A percentile compares a stretch with the other conserved stretches of the same genome.
These are phyloP conservation scores for Komagataella phaffii DNA, from an alignment of 805 yeast genomes.

Conservation along the genomic window DNA sequence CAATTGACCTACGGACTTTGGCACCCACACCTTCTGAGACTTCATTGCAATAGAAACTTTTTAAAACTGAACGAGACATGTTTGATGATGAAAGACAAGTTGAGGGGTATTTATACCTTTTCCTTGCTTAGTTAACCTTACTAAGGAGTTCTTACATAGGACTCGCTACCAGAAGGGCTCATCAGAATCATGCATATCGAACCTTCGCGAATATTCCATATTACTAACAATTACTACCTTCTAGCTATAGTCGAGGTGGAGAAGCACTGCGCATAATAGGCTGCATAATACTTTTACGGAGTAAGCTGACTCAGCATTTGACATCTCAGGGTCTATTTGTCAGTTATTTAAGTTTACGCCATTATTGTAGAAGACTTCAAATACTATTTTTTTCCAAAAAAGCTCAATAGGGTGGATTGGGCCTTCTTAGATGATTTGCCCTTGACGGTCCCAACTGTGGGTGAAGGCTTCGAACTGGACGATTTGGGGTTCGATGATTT, in stretches of 20 bases:
- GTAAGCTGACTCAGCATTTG: too few relatives aligned
- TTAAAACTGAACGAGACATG: conserved; percentile 11
- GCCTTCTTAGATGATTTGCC: conserved; percentile 9
- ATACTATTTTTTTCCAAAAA: conserved; percentile 25
- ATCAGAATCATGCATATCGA: not conserved
- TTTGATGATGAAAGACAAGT: not conserved
- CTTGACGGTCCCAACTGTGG: not conserved
- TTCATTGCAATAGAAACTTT: conserved; percentile 44
- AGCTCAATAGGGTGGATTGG: conserved; percentile 32
- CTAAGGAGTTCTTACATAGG: not conserved
- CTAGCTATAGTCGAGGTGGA: not conserved
- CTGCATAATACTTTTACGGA: too few relatives aligned
- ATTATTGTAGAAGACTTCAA: not conserved
- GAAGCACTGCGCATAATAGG: not conserved
- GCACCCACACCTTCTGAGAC: conserved; percentile 89
- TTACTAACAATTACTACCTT: not conserved
- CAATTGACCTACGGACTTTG: conserved; percentile 68
- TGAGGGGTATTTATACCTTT: not conserved
- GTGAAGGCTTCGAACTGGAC: conserved; percentile 3
- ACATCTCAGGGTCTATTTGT: not conserved
- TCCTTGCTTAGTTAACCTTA: not conserved
- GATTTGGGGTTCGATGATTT: conserved; percentile 6
- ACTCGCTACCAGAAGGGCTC: not conserved
- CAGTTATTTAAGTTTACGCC: not conserved
- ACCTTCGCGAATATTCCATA: not conserved